Conservation (phyloP, 371 early-diverging fungal species). For the Cokeromyces recurvatus region DNA sequence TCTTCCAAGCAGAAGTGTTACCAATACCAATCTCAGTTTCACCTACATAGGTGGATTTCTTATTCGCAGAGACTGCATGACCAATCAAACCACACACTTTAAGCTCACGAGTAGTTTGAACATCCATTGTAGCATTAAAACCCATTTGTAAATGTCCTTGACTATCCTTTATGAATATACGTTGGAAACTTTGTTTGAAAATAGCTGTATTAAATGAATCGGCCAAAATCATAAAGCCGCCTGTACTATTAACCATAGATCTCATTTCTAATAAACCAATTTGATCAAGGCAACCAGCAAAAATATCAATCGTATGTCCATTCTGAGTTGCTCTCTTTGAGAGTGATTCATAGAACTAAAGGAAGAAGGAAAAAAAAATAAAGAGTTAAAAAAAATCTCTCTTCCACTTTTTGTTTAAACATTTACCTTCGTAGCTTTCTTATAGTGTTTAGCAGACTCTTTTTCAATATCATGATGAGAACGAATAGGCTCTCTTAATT, state of each 20-base stretch:
- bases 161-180: constrained; percentile 87
- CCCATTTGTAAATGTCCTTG: constrained; percentile 90
- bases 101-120: constrained; percentile 91
- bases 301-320: constrained; percentile 49
- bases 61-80: constrained; percentile 86
- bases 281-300: constrained; percentile 51
- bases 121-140: constrained; percentile 98
- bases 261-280: constrained; percentile 96
- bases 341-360: constrained; percentile 88
- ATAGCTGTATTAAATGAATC: constrained; percentile 96
- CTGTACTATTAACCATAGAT: constrained; percentile 86
- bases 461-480: constrained; percentile 98
- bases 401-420: background rate
- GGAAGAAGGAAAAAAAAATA: no score
- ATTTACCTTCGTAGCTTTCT: constrained; percentile 80
- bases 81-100: constrained; percentile 96
- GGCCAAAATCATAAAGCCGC: constrained; percentile 95
- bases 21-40: constrained; percentile 98
- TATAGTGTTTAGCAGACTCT: constrained; percentile 89
- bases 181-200: constrained; percentile 95
- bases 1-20: constrained; percentile 92
- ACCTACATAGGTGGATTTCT: constrained; percentile 88
- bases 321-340: constrained; percentile 81
- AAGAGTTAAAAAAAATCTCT: no score
- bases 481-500: constrained; percentile 93